Percentiles rank a stretch among this genome's conserved stretches.
Evolutionary conservation across 2,329 filamentous ascomycete genomes (phyloP).

Genomic region (Phaeoacremonium minimum): DNA sequence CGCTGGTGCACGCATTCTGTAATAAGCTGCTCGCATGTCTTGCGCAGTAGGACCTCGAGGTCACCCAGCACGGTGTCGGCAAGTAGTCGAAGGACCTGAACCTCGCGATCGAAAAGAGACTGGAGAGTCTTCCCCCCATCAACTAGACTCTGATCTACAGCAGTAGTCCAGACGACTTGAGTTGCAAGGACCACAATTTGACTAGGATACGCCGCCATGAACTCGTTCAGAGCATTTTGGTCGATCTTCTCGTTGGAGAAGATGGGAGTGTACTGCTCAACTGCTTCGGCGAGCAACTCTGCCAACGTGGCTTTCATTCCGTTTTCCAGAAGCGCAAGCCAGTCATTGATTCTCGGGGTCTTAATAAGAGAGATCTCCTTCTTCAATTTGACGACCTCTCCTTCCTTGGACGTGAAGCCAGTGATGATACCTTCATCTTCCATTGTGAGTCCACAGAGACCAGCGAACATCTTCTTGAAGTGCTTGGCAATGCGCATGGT

Average conservation of each 20-base stretch:
- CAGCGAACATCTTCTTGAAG: slow-evolving; percentile 99
- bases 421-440: slow-evolving; percentile 87
- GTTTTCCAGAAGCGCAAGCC: slow-evolving; percentile 86
- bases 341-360: slow-evolving; percentile 96
- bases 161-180: slow-evolving; percentile 88
- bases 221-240: slow-evolving; percentile 65
- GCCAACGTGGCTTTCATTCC: slow-evolving; percentile 95
- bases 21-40: slow-evolving; percentile 98
- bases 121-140: slow-evolving; percentile 67
- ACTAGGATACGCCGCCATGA: slow-evolving; percentile 79
- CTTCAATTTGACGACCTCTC: slow-evolving; percentile 80
- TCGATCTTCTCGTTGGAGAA: slow-evolving; percentile 71
- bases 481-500: slow-evolving; percentile 95
- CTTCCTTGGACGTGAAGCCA: slow-evolving; percentile 93
- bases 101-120: slow-evolving; percentile 73
- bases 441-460: slow-evolving; percentile 83
- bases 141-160: slow-evolving; percentile 73
- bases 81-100: slow-evolving; percentile 78
- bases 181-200: slow-evolving; percentile 94
- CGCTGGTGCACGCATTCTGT: slow-evolving; percentile 98
- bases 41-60: slow-evolving; percentile 78
- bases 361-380: slow-evolving; percentile 89
- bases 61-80: slow-evolving; percentile 88
- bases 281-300: slow-evolving; percentile 81
- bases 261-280: slow-evolving; percentile 75